Base-by-base conservation (phyloP, 2,329 filamentous ascomycete species). In the Delphinella strobiligena region DNA sequence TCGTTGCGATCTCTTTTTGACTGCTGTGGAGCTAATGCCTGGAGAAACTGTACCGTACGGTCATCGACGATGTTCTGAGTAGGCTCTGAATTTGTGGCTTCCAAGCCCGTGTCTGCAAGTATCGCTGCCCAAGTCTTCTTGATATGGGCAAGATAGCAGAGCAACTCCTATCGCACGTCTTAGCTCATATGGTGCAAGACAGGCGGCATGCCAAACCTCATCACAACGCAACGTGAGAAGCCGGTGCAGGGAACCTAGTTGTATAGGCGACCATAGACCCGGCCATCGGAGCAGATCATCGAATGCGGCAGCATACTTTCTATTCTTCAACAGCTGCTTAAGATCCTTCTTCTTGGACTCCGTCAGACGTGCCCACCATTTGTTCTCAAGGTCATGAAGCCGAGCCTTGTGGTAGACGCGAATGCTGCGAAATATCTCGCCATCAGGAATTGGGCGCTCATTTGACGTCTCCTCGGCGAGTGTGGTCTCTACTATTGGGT, bases 351-450 rank as follows among this genome's bases (percentile, higher is more conserved):
- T 34, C 36, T 51, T 51, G 4, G 43, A 45, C 17, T 42, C 29
- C 10, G 43, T 42, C 4, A 51, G 41, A 24, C 48, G 40, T 17
- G 48, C 47, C 45, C 42, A 49, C 48, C 44, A 51, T 31, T 40
- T 42, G 18, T 37, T 36, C 37, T 48, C 45, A 5, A 24, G 27
- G 4, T 30, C 36, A 17, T 22, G n/a, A 24, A 43, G 36, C 7
- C 18, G n/a, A 16, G 29, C 16, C 12, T 32, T 19, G 27, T 44
- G 31, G 32, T 44, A 45, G 10, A 30, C 17, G 7, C 41, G 38
- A 19, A 51, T 46, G 22, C 45, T 48, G 16, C 36, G 31, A 22
- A 49, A 49, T 8, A 49, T 45, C 14, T 45, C 35, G 11, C 47
- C 45, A 27, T 51, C 44, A 18, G 19, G 29, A 19, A 27, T 35